Base-by-base conservation (phyloP, 2,329 filamentous ascomycete genomes). In the Arthrobotrys pseudoclavata region DNA sequence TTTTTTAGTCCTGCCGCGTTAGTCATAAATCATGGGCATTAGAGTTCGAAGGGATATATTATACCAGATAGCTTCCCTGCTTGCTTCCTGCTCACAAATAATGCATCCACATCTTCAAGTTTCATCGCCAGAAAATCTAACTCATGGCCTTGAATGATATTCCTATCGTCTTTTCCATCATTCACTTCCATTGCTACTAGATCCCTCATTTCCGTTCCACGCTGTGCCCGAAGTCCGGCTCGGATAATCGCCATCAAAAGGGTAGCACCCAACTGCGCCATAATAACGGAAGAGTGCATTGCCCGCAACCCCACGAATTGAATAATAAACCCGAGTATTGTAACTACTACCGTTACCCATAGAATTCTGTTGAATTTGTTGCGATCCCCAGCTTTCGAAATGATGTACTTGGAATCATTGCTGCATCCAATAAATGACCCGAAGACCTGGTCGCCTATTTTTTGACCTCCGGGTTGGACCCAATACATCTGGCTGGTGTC, bases 261-360 rank as follows among this genome's bases (percentile, higher is more conserved):
- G 2, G 68, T 79, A 1, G 60, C 62, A 7, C 24, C 40, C 9
- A 81, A 29, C 31, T 79, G 77, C 4, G 67, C 74, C 13, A 79
- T n/a, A 4, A 70, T 74, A 29, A 79, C 75, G 12, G 47, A 64
- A 1, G 47, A 40, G 22, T 80, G 69, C 57, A 80, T 66, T 13
- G 63, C 64, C 12, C 80, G 64, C 0, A 80, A 57, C 12, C 75
- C 79, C 20, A 80, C 63, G 34, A 80, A 80, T 45, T 80, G 80
- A 1, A 37, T 15, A 6, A 79, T 24, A 53, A 80, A 80, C 0
- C 80, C 77, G 3, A 80, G 7, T 12, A 80, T 45, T 1, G 68
- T 63, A 34, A 29, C 18, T 24, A 24, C 7, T 2, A 76, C 45
- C 5, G 69, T 66, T 1, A 69, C 24, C 45, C 57, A 76, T 37